These are phyloP conservation scores for Corylus americana DNA, from an alignment of 306 rosid species.

Conservation along the genomic window DNA sequence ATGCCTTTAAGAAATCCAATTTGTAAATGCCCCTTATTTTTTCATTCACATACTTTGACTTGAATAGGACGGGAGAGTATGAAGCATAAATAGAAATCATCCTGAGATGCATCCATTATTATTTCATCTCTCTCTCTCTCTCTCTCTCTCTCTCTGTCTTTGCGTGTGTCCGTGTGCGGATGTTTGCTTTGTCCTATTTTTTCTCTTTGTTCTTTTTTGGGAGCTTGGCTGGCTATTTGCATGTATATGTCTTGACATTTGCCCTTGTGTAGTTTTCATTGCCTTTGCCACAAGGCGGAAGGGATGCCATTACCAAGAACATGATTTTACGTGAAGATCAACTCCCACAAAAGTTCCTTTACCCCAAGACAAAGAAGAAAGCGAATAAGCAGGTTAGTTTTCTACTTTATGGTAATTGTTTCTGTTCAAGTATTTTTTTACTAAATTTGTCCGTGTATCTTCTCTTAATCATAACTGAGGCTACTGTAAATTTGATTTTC, in stretches of 20 bases:
- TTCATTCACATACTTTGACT: neutral
- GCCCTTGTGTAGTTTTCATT: conserved; percentile 67
- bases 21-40: neutral
- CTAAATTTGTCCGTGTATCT: neutral
- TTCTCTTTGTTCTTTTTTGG: neutral
- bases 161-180: neutral
- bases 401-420: neutral
- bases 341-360: conserved; percentile 79
- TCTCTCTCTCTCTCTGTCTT: neutral
- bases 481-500: conserved; percentile 17
- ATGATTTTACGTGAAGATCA: conserved; percentile 94
- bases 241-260: conserved; percentile 29
- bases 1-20: neutral
- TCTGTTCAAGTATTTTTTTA: conserved; percentile 1
- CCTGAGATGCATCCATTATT: neutral
- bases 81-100: neutral
- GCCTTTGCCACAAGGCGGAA: conserved; percentile 89
- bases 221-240: neutral
- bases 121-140: too few species aligned
- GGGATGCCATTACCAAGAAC: conserved; percentile 81
- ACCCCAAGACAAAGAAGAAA: conserved; percentile 87
- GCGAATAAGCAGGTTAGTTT: conserved; percentile 53
- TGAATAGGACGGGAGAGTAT: neutral
- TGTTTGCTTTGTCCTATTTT: neutral
- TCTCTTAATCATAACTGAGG: conserved; percentile 11